phyloP scores from a whole-genome alignment of 345 rosid genomes.

The Populus ilicifolia region DNA sequence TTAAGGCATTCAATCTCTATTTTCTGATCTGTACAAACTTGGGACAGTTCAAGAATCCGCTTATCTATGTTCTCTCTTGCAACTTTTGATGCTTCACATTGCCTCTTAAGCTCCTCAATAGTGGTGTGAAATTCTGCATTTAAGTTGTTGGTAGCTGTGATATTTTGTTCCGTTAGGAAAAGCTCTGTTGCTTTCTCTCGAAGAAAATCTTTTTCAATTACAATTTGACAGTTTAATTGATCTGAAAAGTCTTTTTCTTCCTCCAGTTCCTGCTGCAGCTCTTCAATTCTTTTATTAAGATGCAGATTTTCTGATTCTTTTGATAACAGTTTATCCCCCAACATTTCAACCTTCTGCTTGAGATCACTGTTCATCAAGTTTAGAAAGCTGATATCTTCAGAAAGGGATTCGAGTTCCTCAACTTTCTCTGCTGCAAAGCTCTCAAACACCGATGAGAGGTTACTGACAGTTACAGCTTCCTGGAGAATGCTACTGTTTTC shows the following conservation, averaged over 20 bases:
- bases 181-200: conserved; percentile 56
- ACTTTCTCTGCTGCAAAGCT: conserved; percentile 52
- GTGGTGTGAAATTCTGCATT: conserved; percentile 51
- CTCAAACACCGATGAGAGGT: conserved; percentile 47
- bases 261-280: conserved; percentile 48
- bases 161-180: conserved; percentile 61
- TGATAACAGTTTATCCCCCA: conserved; percentile 45
- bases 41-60: conserved; percentile 40
- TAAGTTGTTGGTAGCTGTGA: conserved; percentile 50
- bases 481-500: conserved; percentile 46
- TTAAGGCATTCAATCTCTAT: conserved; percentile 47
- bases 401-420: conserved; percentile 45
- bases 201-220: conserved; percentile 48
- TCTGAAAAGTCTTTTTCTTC: conserved; percentile 52
- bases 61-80: conserved; percentile 39
- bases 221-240: conserved; percentile 51
- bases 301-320: conserved; percentile 47
- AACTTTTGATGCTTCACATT: conserved; percentile 46
- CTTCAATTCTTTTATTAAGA: conserved; percentile 43
- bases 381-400: conserved; percentile 39
- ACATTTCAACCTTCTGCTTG: conserved; percentile 39
- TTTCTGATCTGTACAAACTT: conserved; percentile 34
- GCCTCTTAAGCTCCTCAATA: conserved; percentile 61
- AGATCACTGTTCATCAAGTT: conserved; percentile 36
- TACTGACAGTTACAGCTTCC: conserved; percentile 49